A percentile compares a stretch with the other conserved stretches of the same genome.
These are phyloP conservation scores for Neoascochyta sp. DNA, from an alignment of 2,329 filamentous ascomycete genomes.

Conservation along the genomic window DNA sequence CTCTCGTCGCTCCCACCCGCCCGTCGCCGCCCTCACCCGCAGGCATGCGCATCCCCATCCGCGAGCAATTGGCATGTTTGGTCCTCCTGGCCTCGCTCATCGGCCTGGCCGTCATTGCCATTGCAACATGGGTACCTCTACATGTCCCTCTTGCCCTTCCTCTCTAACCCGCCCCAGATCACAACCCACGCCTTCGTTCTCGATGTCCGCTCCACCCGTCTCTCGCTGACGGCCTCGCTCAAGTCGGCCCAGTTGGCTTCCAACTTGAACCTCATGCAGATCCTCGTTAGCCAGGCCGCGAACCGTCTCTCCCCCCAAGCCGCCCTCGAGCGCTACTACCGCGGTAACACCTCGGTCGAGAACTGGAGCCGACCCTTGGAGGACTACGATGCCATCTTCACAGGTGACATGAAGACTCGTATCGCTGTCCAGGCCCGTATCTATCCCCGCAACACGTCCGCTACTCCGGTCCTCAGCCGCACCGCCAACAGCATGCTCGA, in stretches of 20 bases:
- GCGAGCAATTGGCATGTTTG: slow-evolving; percentile 78
- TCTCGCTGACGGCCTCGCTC: slow-evolving; percentile 76
- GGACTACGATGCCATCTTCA: slow-evolving; percentile 71
- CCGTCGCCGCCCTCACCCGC: slow-evolving; percentile 1
- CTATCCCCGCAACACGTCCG: slow-evolving; percentile 65
- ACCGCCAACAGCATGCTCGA: slow-evolving; percentile 47
- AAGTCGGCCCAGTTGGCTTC: slow-evolving; percentile 79
- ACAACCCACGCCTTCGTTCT: slow-evolving; percentile 62
- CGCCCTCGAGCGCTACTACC: slow-evolving; percentile 50
- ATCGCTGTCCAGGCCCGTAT: slow-evolving; percentile 68
- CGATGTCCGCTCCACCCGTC: slow-evolving; percentile 56
- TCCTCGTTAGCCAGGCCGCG: slow-evolving; percentile 66
- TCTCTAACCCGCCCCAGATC: too few relatives aligned
- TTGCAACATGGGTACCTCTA: slow-evolving; percentile 64
- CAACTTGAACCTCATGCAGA: slow-evolving; percentile 74
- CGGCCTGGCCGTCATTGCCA: slow-evolving; percentile 71
- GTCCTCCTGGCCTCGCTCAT: slow-evolving; percentile 72
- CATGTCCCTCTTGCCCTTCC: slow-evolving; percentile 53
- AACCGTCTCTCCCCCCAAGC: slow-evolving; percentile 57
- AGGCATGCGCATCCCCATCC: slow-evolving; percentile 77
- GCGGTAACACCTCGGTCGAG: slow-evolving; percentile 50
- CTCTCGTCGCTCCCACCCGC: slow-evolving; percentile 5
- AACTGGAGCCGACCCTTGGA: slow-evolving; percentile 60
- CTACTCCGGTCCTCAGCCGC: slow-evolving; percentile 35
- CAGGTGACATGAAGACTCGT: slow-evolving; percentile 48